These are phyloP conservation scores for Selaginella tamariscina DNA, from an alignment of 75 land plant species.

Conservation along the genomic window DNA sequence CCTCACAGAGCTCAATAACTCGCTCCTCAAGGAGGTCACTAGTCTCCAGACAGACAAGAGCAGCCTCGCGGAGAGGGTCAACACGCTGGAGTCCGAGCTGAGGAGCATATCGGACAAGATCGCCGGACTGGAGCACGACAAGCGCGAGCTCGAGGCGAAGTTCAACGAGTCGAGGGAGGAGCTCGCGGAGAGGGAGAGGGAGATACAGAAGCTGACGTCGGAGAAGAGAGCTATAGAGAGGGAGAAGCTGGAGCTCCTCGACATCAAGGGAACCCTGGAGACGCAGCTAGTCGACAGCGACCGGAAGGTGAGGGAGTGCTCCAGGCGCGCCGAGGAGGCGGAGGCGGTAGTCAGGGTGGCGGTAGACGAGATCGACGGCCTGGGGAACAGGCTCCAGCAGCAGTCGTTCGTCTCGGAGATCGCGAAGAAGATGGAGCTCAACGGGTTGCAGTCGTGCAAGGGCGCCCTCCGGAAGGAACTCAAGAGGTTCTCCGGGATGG, in stretches of 20 bases:
- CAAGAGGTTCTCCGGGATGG: not conserved
- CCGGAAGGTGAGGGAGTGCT: not conserved
- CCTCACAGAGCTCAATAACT: not conserved
- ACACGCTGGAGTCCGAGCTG: not conserved
- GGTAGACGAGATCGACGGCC: not conserved
- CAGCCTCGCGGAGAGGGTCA: not conserved
- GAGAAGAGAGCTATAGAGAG: not conserved
- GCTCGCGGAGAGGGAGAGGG: not conserved
- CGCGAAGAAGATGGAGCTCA: not conserved
- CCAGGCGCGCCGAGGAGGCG: not conserved
- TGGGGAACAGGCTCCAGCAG: not conserved
- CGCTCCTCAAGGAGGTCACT: not conserved
- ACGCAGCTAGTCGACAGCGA: not conserved
- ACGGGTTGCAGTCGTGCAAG: constrained; percentile 2
- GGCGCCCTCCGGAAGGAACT: not conserved
- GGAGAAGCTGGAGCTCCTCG: not conserved
- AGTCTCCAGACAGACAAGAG: not conserved
- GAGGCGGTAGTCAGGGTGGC: not conserved
- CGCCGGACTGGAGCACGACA: not conserved
- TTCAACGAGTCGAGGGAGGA: not conserved
- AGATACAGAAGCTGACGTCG: not conserved
- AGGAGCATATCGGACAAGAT: not conserved
- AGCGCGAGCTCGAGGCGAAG: not conserved
- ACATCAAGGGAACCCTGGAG: not conserved
- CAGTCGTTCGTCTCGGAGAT: not conserved